Percentiles rank a stretch among this genome's conserved stretches.
Conservation (phyloP, 1,139 yeast species). For the Geotrichum carabidarum region DNA sequence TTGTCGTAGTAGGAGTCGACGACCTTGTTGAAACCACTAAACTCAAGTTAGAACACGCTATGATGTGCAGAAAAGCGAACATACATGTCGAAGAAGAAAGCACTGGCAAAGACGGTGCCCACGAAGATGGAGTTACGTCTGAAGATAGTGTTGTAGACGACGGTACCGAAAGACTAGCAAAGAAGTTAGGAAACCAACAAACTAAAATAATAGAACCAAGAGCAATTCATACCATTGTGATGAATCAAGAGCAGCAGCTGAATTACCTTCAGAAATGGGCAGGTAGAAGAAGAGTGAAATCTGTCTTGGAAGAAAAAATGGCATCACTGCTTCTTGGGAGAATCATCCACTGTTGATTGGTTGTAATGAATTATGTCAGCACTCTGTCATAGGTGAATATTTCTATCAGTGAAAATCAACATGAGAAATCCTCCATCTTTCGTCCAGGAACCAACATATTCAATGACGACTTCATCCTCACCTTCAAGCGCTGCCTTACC, state of each 20-base stretch:
- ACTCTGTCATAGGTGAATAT: background rate
- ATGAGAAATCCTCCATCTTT: background rate
- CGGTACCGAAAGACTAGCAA: constrained; percentile 44
- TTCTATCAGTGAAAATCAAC: background rate
- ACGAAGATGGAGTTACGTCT: constrained; percentile 93
- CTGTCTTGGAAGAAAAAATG: background rate
- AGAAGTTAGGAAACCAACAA: background rate
- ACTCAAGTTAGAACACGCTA: background rate
- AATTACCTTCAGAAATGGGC: too few relatives aligned
- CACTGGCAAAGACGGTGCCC: constrained; percentile 76
- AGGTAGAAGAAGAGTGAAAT: background rate
- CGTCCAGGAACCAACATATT: background rate
- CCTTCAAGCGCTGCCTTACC: background rate
- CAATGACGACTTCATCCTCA: background rate
- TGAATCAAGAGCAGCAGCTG: background rate
- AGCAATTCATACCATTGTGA: constrained; percentile 9
- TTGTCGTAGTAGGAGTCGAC: constrained; percentile 78
- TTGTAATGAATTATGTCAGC: background rate
- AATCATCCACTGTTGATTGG: constrained; percentile 15
- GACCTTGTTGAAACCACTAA: constrained; percentile 62
- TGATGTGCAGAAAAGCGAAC: constrained; percentile 18
- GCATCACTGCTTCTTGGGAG: background rate
- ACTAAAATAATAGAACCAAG: background rate
- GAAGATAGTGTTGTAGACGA: constrained; percentile 65
- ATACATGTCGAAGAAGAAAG: constrained; percentile 80